Conservation (phyloP, 768 basidiomycete species). For the Mrakia gelida region DNA sequence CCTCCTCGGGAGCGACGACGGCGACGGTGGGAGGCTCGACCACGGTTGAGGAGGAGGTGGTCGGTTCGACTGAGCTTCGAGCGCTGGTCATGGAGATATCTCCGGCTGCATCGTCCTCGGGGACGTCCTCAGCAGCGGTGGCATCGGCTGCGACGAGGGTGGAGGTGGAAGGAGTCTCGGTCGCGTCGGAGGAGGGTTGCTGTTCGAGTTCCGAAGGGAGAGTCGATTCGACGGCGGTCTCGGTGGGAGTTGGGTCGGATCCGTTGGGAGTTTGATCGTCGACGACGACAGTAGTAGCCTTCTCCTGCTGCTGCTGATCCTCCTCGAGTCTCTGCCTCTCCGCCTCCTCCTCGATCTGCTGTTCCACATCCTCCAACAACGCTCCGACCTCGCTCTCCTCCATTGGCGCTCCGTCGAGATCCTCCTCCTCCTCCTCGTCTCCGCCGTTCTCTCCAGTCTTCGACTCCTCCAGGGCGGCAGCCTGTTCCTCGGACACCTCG, state of each 20-base stretch:
- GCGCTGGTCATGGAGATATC: constrained; percentile 27
- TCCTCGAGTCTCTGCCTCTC: background rate
- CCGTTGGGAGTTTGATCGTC: background rate
- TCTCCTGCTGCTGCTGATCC: constrained; percentile 33
- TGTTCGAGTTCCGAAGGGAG: background rate
- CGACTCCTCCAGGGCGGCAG: constrained; percentile 8
- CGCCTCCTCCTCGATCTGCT: constrained; percentile 24
- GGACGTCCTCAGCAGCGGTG: constrained; percentile 23
- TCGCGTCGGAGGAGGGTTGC: background rate
- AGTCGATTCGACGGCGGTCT: constrained; percentile 20
- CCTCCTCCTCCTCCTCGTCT: constrained; percentile 27
- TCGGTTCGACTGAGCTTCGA: constrained; percentile 18
- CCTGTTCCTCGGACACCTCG: constrained; percentile 11
- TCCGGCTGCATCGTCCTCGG: constrained; percentile 1
- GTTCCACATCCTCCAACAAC: constrained; percentile 16
- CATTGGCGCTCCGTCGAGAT: constrained; percentile 28
- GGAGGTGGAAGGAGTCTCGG: background rate
- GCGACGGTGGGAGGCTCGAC: background rate
- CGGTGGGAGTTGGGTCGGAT: constrained; percentile 31
- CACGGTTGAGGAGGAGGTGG: background rate
- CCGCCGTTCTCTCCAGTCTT: constrained; percentile 20
- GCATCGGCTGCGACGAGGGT: constrained; percentile 20
- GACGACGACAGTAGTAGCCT: constrained; percentile 24
- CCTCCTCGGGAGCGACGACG: background rate
- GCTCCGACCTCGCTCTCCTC: constrained; percentile 18